Conservation (phyloP, 352 stramenopile genomes). For the Phytophthora lateralis region DNA sequence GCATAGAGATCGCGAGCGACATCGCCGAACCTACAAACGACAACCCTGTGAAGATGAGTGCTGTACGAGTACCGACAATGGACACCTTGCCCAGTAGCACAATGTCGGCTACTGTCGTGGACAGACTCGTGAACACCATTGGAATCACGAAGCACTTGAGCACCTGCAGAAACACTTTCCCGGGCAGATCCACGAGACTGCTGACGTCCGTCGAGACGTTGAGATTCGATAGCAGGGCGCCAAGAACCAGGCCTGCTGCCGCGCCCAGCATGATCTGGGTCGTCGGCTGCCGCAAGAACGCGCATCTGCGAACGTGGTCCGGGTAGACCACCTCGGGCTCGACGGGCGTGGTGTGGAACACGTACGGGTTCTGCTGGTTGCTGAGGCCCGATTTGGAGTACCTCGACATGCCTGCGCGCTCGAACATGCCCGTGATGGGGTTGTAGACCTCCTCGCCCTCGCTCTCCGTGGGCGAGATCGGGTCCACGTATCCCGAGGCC, state of each 20-base stretch:
- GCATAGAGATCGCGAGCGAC: conserved; percentile 51
- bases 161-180: conserved; percentile 50
- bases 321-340: conserved; percentile 28
- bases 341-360: conserved; percentile 15
- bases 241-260: conserved; percentile 37
- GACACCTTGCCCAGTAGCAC: conserved; percentile 72
- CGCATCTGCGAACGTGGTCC: conserved; percentile 26
- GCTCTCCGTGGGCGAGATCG: conserved; percentile 31
- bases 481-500: conserved; percentile 26
- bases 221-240: conserved; percentile 39
- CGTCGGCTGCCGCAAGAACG: conserved; percentile 37
- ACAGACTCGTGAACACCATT: conserved; percentile 73
- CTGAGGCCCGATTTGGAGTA: conserved; percentile 22
- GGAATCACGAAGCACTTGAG: conserved; percentile 64
- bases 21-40: conserved; percentile 40
- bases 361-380: conserved; percentile 15
- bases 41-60: conserved; percentile 54
- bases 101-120: conserved; percentile 66
- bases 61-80: conserved; percentile 55
- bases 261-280: conserved; percentile 53
- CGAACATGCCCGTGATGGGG: conserved; percentile 31
- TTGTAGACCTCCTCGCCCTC: conserved; percentile 32
- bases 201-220: conserved; percentile 42
- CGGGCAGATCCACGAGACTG: conserved; percentile 45
- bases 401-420: conserved; percentile 21